phyloP scores from a whole-genome alignment of 2,329 filamentous ascomycete genomes.

The Orbilia brochopaga region DNA sequence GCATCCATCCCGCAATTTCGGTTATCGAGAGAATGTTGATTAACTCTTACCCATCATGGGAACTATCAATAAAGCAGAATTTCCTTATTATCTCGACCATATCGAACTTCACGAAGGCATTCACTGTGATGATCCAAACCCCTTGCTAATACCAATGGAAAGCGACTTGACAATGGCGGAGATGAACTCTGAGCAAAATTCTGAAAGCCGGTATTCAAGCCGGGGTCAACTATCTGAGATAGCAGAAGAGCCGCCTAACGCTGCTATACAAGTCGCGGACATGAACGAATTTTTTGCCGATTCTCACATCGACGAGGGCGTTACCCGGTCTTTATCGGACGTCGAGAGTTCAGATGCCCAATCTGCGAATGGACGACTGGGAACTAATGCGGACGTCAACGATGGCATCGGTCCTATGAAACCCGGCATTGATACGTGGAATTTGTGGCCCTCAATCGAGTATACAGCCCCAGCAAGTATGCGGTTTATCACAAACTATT shows the following conservation, averaged over 20 bases:
- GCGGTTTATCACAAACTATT: conserved; percentile 14
- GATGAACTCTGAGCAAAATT: neutral
- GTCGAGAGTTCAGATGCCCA: neutral
- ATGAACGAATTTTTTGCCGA: neutral
- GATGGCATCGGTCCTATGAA: too few relatives aligned
- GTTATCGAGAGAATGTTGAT: too few relatives aligned
- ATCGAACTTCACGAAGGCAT: conserved; percentile 12
- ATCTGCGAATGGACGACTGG: neutral
- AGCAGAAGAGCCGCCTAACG: neutral
- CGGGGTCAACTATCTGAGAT: neutral
- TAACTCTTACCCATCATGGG: too few relatives aligned
- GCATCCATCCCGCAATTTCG: too few relatives aligned
- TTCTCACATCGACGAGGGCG: neutral
- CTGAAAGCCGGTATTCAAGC: neutral
- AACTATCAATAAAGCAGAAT: conserved; percentile 7
- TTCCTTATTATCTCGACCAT: conserved; percentile 16
- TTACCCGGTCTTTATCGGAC: neutral
- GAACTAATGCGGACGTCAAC: neutral
- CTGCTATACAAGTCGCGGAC: neutral
- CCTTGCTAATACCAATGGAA: conserved; percentile 14
- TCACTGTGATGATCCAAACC: conserved; percentile 2
- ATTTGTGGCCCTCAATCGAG: conserved; percentile 2
- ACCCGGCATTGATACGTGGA: conserved; percentile 1
- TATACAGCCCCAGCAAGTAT: neutral
- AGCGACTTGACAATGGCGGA: conserved; percentile 2